Percentiles rank a stretch among this genome's conserved stretches.
Conservation (phyloP, 768 basidiomycete species). For the Leccinum ochraceum region DNA sequence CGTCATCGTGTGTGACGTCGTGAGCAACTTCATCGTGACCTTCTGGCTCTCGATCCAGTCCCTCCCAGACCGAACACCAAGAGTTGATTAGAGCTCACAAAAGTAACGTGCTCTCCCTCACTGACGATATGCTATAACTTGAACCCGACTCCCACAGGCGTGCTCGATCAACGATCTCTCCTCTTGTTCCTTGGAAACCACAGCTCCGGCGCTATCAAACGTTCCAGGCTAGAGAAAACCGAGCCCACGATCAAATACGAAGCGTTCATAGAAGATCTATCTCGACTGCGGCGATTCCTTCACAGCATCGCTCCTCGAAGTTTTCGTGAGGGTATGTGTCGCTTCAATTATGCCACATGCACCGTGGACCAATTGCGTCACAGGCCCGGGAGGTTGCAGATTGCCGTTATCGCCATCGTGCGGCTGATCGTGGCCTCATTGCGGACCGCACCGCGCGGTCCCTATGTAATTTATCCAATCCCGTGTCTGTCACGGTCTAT, state of each 20-base stretch:
- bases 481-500: slow-evolving; percentile 49
- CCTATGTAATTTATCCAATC: slow-evolving; percentile 56
- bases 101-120: too few relatives aligned
- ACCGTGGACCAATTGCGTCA: slow-evolving; percentile 4
- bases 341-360: background rate
- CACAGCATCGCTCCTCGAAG: slow-evolving; percentile 71
- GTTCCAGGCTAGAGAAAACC: slow-evolving; percentile 62
- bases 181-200: background rate
- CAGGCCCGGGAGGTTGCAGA: slow-evolving; percentile 72
- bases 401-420: slow-evolving; percentile 54
- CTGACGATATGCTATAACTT: too few relatives aligned
- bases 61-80: too few relatives aligned
- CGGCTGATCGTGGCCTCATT: slow-evolving; percentile 58
- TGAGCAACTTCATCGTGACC: too few relatives aligned
- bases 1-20: too few relatives aligned
- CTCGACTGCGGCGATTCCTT: slow-evolving; percentile 75
- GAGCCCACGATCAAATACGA: slow-evolving; percentile 73
- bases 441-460: slow-evolving; percentile 67
- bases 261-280: slow-evolving; percentile 68
- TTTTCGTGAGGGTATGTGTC: slow-evolving; percentile 69
- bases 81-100: too few relatives aligned
- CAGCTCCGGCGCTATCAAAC: slow-evolving; percentile 68
- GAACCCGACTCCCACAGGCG: too few relatives aligned
- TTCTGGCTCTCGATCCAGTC: too few relatives aligned
- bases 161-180: background rate